phyloP scores from a whole-genome alignment of 108 stramenopile species.

The Aurantiochytrium sp. region DNA sequence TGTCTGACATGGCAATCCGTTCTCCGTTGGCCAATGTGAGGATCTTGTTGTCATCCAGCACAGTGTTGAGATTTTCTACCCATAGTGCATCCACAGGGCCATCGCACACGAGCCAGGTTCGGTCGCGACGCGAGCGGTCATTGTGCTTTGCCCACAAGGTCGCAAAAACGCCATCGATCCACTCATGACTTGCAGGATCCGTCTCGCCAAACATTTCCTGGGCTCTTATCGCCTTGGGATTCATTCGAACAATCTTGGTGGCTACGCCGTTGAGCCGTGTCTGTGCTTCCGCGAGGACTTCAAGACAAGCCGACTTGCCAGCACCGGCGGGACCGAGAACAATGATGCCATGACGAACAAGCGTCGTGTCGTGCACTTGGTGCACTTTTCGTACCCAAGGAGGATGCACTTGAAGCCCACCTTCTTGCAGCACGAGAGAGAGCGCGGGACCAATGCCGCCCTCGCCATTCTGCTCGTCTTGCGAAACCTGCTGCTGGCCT shows the following conservation, averaged over 20 bases:
- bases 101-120: slow-evolving; percentile 55
- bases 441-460: slow-evolving; percentile 26
- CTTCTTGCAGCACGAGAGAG: slow-evolving; percentile 9
- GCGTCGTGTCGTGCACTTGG: slow-evolving; percentile 57
- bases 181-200: slow-evolving; percentile 54
- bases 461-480: neutral
- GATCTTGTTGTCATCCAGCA: slow-evolving; percentile 61
- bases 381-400: slow-evolving; percentile 51
- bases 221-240: slow-evolving; percentile 58
- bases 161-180: slow-evolving; percentile 61
- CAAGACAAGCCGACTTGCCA: slow-evolving; percentile 49
- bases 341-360: slow-evolving; percentile 62
- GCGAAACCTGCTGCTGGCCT: neutral
- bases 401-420: slow-evolving; percentile 33
- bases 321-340: slow-evolving; percentile 51
- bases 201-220: slow-evolving; percentile 59
- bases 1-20: slow-evolving; percentile 62
- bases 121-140: slow-evolving; percentile 36
- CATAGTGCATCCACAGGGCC: slow-evolving; percentile 61
- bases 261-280: slow-evolving; percentile 25
- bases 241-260: slow-evolving; percentile 51
- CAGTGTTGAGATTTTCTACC: slow-evolving; percentile 63
- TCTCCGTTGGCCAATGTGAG: slow-evolving; percentile 61
- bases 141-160: slow-evolving; percentile 60
- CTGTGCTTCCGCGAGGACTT: slow-evolving; percentile 23